These are phyloP conservation scores for Cladosporium sp. DNA, from an alignment of 2,329 filamentous ascomycete genomes.

Conservation along the genomic window DNA sequence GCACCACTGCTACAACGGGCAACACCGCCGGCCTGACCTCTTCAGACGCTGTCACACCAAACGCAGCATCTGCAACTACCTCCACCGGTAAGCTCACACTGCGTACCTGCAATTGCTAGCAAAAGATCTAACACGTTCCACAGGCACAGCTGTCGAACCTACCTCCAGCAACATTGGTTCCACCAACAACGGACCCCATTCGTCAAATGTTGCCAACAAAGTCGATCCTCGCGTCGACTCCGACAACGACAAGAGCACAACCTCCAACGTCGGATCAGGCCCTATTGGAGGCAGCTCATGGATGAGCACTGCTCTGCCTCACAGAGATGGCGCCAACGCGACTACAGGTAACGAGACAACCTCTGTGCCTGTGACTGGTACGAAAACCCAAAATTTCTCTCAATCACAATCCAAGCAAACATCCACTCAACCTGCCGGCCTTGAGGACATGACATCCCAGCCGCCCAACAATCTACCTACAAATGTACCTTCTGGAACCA, in stretches of 20 bases:
- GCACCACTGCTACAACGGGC: neutral
- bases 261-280: neutral
- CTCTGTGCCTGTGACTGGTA: neutral
- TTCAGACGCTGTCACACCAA: neutral
- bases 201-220: neutral
- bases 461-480: slow-evolving; percentile 9
- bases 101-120: neutral
- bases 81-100: neutral
- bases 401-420: neutral
- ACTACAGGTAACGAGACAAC: neutral
- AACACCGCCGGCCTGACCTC: neutral
- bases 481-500: neutral
- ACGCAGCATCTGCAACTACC: neutral
- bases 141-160: slow-evolving; percentile 1
- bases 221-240: neutral
- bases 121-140: neutral
- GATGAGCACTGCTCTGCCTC: slow-evolving; percentile 13
- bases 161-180: slow-evolving; percentile 12
- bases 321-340: slow-evolving; percentile 1
- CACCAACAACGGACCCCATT: neutral
- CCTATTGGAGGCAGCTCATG: slow-evolving; percentile 10
- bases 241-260: neutral
- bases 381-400: neutral
- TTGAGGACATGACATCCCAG: neutral
- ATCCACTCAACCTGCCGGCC: neutral